Conservation (phyloP, 176 grass and related monocot genomes). For the Areca catechu region DNA sequence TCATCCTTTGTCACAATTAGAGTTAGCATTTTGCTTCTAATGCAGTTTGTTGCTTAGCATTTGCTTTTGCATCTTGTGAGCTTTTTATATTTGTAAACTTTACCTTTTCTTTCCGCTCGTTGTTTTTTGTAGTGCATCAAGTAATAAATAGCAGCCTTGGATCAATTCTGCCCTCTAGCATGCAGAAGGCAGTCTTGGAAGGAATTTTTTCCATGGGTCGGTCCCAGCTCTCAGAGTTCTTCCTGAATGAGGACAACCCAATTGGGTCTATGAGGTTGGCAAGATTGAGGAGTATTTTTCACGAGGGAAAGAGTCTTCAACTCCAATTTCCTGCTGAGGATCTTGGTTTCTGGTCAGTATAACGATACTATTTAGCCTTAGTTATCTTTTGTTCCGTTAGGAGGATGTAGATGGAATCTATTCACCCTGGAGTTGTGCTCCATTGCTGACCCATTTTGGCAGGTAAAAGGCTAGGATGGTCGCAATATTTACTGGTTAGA, state of each 20-base stretch:
- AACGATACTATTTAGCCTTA: no score
- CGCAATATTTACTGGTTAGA: no score
- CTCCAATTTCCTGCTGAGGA: conserved; percentile 95
- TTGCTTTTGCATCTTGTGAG: neutral
- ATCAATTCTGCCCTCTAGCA: conserved; percentile 54
- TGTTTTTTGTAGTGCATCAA: conserved; percentile 45
- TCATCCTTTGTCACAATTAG: neutral
- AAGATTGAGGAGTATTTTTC: conserved; percentile 74
- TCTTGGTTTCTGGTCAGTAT: conserved; percentile 81
- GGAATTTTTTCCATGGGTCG: conserved; percentile 78
- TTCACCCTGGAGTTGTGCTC: no score
- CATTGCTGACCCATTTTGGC: no score
- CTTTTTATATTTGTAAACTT: no score
- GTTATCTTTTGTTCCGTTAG: no score
- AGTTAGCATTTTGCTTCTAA: conserved; percentile 5
- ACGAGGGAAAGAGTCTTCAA: conserved; percentile 88
- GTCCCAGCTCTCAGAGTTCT: conserved; percentile 67
- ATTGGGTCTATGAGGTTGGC: conserved; percentile 52
- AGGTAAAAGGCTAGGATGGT: no score
- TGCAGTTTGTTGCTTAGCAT: conserved; percentile 5
- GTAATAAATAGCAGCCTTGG: conserved; percentile 63
- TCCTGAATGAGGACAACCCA: conserved; percentile 85
- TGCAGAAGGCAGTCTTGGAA: conserved; percentile 64
- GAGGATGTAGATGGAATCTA: no score
- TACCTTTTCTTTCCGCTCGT: neutral